phyloP scores from a whole-genome alignment of 1,139 yeast genomes.

The Candida glucosophila region DNA sequence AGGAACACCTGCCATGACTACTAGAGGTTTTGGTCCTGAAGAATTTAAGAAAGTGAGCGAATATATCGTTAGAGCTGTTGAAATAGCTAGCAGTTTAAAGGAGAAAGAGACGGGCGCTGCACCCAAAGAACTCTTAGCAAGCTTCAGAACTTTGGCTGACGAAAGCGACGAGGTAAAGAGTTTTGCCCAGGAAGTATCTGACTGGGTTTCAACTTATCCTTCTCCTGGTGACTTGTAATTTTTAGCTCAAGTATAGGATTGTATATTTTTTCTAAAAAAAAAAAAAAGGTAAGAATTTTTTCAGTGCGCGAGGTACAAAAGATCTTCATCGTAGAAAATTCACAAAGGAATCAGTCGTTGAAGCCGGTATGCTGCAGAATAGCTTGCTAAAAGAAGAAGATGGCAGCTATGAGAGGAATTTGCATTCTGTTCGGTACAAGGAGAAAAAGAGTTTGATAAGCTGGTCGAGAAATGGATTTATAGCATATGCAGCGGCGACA shows the following conservation, averaged over 20 bases:
- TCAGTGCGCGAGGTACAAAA: no score
- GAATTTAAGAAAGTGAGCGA: constrained; percentile 76
- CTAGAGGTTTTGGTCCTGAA: constrained; percentile 77
- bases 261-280: no score
- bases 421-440: no score
- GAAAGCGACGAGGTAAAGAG: constrained; percentile 48
- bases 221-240: constrained; percentile 64
- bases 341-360: no score
- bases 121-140: constrained; percentile 54
- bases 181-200: constrained; percentile 54
- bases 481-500: constrained; percentile 45
- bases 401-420: no score
- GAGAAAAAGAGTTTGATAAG: constrained; percentile 30
- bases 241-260: neutral
- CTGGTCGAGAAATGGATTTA: constrained; percentile 74
- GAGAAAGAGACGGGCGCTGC: constrained; percentile 49
- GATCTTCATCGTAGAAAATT: no score
- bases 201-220: constrained; percentile 63
- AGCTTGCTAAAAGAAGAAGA: no score
- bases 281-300: no score
- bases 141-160: constrained; percentile 58
- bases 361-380: no score
- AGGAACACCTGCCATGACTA: constrained; percentile 98
- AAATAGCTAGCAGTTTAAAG: constrained; percentile 53
- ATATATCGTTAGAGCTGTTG: constrained; percentile 73